A percentile compares a stretch with the other conserved stretches of the same genome.
These are phyloP conservation scores for Cryomyces minteri DNA, from an alignment of 495 filamentous ascomycete genomes.

Conservation along the genomic window DNA sequence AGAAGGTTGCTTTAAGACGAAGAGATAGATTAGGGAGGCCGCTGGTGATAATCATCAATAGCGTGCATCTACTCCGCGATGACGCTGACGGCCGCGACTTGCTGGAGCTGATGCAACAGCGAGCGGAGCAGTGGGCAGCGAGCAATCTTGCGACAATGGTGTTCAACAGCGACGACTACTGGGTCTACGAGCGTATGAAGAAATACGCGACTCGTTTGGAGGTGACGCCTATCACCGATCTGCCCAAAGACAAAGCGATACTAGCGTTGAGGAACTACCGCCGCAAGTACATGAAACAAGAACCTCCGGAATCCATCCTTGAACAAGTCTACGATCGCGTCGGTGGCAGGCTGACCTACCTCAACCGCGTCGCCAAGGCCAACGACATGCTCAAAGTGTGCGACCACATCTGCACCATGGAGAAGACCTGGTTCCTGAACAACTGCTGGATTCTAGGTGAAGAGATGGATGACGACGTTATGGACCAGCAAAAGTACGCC, in stretches of 20 bases:
- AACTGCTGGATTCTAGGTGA: conserved; percentile 77
- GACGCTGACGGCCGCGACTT: conserved; percentile 82
- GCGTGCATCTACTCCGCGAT: conserved; percentile 73
- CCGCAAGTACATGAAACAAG: conserved; percentile 45
- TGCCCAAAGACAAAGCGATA: conserved; percentile 61
- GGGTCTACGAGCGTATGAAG: conserved; percentile 91
- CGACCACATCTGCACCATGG: conserved; percentile 54
- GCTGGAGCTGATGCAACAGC: conserved; percentile 85
- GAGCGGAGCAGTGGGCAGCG: conserved; percentile 90
- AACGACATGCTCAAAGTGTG: conserved; percentile 60
- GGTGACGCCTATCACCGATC: conserved; percentile 61
- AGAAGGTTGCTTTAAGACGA: conserved; percentile 72
- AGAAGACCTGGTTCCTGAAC: conserved; percentile 90
- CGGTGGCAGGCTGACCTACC: conserved; percentile 69
- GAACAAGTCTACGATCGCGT: conserved; percentile 68
- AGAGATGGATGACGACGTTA: conserved; percentile 97
- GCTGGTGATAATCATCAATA: conserved; percentile 77
- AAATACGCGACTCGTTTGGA: conserved; percentile 84
- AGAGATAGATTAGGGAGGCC: conserved; percentile 38
- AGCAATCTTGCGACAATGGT: conserved; percentile 75
- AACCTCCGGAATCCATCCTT: conserved; percentile 31
- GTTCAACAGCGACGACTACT: conserved; percentile 91
- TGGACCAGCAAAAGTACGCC: conserved; percentile 96
- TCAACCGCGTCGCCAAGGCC: conserved; percentile 73
- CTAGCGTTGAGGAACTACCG: conserved; percentile 59